Evolutionary conservation across 768 basidiomycete genomes (phyloP).

Genomic region (Pleurotus giganteus): DNA sequence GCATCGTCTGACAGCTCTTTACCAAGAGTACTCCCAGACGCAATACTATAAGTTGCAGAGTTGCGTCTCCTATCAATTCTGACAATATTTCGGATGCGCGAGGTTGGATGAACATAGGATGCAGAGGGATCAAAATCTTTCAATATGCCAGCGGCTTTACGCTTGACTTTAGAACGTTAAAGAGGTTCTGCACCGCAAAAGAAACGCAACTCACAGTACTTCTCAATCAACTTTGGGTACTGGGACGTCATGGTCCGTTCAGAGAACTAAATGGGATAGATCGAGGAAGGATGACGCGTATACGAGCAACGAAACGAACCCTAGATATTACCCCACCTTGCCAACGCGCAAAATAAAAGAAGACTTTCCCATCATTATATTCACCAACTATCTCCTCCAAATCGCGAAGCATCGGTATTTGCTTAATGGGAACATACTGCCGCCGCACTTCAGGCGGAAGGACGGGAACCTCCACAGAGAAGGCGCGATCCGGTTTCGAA

Average conservation of each 20-base stretch:
- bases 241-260: conserved; percentile 34
- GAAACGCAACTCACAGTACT: conserved; percentile 47
- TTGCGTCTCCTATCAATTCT: conserved; percentile 26
- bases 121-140: conserved; percentile 61
- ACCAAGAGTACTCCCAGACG: conserved; percentile 18
- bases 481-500: not conserved
- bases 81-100: conserved; percentile 44
- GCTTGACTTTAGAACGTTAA: conserved; percentile 11
- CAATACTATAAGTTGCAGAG: conserved; percentile 19
- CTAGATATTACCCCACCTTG: conserved; percentile 56
- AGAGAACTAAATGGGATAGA: conserved; percentile 36
- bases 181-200: not conserved
- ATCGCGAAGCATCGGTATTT: conserved; percentile 12
- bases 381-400: conserved; percentile 60
- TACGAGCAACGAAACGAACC: conserved; percentile 34
- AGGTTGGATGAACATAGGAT: conserved; percentile 53
- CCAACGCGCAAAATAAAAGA: conserved; percentile 62
- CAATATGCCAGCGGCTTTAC: conserved; percentile 48
- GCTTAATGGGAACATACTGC: not conserved
- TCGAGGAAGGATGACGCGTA: not conserved
- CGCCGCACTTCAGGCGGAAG: not conserved
- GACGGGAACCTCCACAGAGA: conserved; percentile 2
- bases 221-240: conserved; percentile 45
- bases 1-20: conserved; percentile 36
- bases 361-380: conserved; percentile 31